Evolutionary conservation across 116 monocot genomes (phyloP).

Genomic region (Trichopus zeylanicus): DNA sequence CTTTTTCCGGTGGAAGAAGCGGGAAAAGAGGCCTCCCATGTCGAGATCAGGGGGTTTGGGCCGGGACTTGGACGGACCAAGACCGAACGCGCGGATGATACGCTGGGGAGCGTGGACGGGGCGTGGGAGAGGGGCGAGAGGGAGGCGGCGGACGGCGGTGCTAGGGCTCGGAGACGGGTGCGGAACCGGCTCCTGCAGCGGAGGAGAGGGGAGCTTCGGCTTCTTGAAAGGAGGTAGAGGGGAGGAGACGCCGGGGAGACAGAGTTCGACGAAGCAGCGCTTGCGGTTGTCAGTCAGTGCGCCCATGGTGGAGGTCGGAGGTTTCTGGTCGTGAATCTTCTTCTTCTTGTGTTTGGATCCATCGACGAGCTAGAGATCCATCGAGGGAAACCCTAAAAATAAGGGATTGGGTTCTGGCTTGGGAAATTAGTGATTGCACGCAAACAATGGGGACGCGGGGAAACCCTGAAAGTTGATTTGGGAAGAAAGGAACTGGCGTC

Average conservation of each 20-base stretch:
- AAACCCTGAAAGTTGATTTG: no score
- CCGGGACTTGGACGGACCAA: constrained; percentile 23
- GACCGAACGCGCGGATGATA: constrained; percentile 34
- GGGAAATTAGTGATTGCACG: no score
- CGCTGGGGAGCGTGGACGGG: constrained; percentile 45
- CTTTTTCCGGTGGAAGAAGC: not conserved
- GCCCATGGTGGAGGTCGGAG: constrained; percentile 26
- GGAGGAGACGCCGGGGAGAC: constrained; percentile 6
- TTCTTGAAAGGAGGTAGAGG: constrained; percentile 15
- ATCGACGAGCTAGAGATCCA: not conserved
- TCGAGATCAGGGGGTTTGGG: not conserved
- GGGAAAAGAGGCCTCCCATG: constrained; percentile 1
- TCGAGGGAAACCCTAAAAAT: no score
- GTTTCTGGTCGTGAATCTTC: not conserved
- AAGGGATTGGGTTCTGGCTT: no score
- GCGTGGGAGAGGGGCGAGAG: constrained; percentile 19
- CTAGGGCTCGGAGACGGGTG: no score
- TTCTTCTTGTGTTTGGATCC: not conserved
- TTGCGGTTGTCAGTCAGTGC: constrained; percentile 51
- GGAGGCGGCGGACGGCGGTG: constrained; percentile 4
- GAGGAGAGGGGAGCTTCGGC: not conserved
- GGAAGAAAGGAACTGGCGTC: no score
- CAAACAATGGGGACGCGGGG: no score
- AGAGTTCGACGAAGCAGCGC: constrained; percentile 38
- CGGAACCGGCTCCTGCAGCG: not conserved